phyloP scores from a whole-genome alignment of 306 rosid species.

The Oxytropis ochrocephala region DNA sequence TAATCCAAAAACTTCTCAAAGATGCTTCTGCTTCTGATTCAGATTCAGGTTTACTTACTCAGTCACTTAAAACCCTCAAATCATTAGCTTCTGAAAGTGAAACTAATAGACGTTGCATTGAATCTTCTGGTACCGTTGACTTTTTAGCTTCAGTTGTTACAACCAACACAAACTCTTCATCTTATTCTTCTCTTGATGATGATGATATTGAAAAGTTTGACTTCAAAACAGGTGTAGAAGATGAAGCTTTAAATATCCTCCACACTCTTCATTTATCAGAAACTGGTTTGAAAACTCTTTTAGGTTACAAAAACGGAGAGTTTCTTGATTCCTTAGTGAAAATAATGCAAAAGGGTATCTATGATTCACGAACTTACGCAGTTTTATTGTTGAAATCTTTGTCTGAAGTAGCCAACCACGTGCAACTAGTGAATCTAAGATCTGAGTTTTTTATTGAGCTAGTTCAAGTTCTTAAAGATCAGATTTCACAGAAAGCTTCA shows the following conservation, averaged over 20 bases:
- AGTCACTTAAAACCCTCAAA: conserved; percentile 42
- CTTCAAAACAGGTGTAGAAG: background rate
- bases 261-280: conserved; percentile 46
- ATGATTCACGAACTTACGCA: conserved; percentile 67
- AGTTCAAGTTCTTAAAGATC: conserved; percentile 45
- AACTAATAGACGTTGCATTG: conserved; percentile 47
- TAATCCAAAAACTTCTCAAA: conserved; percentile 38
- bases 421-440: conserved; percentile 3
- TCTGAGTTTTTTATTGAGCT: conserved; percentile 38
- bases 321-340: conserved; percentile 36
- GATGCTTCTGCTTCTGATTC: conserved; percentile 40
- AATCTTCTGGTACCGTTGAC: conserved; percentile 54
- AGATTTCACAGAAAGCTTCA: conserved; percentile 47
- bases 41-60: conserved; percentile 26
- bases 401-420: conserved; percentile 35
- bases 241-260: conserved; percentile 58
- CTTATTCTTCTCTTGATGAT: background rate
- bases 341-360: conserved; percentile 41
- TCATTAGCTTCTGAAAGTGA: conserved; percentile 56
- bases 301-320: conserved; percentile 15
- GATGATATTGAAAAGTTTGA: conserved; percentile 1
- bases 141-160: conserved; percentile 41
- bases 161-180: background rate
- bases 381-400: conserved; percentile 48
- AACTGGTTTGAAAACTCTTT: conserved; percentile 22